phyloP scores from a whole-genome alignment of 495 filamentous ascomycete species.

The Immersiella caudata region DNA sequence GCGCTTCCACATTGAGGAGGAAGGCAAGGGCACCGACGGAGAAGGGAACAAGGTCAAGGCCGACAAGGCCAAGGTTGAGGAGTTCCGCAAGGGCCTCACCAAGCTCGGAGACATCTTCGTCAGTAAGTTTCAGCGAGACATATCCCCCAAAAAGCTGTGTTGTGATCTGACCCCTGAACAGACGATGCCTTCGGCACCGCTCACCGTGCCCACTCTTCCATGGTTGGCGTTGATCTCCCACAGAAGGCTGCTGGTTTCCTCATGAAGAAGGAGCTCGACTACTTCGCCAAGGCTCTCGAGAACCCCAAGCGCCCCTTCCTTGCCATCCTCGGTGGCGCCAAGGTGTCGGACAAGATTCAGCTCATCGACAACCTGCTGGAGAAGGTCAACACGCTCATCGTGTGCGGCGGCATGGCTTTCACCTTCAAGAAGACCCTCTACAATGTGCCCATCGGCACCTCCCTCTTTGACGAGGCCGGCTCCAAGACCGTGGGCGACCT shows the following conservation, averaged over 20 bases:
- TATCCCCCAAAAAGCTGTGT: neutral
- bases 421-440: constrained; percentile 99
- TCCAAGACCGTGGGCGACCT: constrained; percentile 88
- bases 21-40: constrained; percentile 88
- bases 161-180: constrained; percentile 37
- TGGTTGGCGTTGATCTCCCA: constrained; percentile 94
- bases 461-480: constrained; percentile 91
- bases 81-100: constrained; percentile 94
- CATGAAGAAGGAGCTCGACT: constrained; percentile 99
- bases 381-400: constrained; percentile 95
- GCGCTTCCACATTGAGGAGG: constrained; percentile 96
- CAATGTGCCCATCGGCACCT: constrained; percentile 85
- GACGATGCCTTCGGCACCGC: constrained; percentile 99
- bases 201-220: constrained; percentile 96
- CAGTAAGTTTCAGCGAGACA: constrained; percentile 63
- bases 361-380: constrained; percentile 97
- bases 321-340: constrained; percentile 95
- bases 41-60: constrained; percentile 98
- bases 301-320: constrained; percentile 93
- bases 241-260: constrained; percentile 97
- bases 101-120: constrained; percentile 94
- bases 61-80: constrained; percentile 85
- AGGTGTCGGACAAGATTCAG: constrained; percentile 99
- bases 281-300: constrained; percentile 97
- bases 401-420: constrained; percentile 99